A percentile compares a stretch with the other conserved stretches of the same genome.
Evolutionary conservation across 805 yeast genomes (phyloP).

Genomic region (Barnettozyma sucrosica): DNA sequence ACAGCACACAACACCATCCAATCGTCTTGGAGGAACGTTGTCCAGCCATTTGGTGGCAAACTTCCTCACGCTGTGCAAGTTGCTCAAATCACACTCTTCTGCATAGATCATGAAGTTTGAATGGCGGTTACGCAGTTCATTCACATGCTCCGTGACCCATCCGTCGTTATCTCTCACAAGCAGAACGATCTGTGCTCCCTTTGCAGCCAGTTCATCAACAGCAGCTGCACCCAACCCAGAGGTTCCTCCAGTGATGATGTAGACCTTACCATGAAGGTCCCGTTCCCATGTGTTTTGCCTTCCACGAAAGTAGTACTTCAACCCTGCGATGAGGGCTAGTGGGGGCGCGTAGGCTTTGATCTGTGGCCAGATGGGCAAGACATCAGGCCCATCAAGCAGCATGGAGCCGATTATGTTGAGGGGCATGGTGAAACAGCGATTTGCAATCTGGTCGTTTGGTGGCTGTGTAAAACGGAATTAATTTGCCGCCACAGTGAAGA

Average conservation of each 20-base stretch:
- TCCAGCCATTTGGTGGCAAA: slow-evolving; percentile 96
- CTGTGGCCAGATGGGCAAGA: slow-evolving; percentile 67
- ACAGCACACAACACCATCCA: slow-evolving; percentile 85
- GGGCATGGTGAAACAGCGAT: slow-evolving; percentile 53
- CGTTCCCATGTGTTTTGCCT: slow-evolving; percentile 85
- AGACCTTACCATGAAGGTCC: slow-evolving; percentile 86
- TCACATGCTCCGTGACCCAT: slow-evolving; percentile 74
- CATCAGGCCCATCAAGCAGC: slow-evolving; percentile 64
- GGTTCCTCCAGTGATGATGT: slow-evolving; percentile 86
- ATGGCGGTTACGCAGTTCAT: slow-evolving; percentile 66
- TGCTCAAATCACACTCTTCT: slow-evolving; percentile 80
- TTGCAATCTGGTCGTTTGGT: not conserved
- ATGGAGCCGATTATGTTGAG: slow-evolving; percentile 70
- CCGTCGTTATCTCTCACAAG: slow-evolving; percentile 59
- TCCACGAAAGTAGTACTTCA: slow-evolving; percentile 78
- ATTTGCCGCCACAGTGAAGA: not conserved
- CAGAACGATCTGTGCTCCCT: slow-evolving; percentile 84
- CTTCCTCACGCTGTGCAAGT: slow-evolving; percentile 69
- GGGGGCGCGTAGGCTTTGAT: slow-evolving; percentile 56
- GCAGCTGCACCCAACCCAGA: slow-evolving; percentile 81
- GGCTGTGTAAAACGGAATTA: not conserved
- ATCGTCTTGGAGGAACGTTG: slow-evolving; percentile 80
- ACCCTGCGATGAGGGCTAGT: slow-evolving; percentile 36
- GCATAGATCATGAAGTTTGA: slow-evolving; percentile 76
- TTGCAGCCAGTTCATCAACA: slow-evolving; percentile 63